phyloP scores from a whole-genome alignment of 2,329 filamentous ascomycete genomes.

The Diplodia mutila region DNA sequence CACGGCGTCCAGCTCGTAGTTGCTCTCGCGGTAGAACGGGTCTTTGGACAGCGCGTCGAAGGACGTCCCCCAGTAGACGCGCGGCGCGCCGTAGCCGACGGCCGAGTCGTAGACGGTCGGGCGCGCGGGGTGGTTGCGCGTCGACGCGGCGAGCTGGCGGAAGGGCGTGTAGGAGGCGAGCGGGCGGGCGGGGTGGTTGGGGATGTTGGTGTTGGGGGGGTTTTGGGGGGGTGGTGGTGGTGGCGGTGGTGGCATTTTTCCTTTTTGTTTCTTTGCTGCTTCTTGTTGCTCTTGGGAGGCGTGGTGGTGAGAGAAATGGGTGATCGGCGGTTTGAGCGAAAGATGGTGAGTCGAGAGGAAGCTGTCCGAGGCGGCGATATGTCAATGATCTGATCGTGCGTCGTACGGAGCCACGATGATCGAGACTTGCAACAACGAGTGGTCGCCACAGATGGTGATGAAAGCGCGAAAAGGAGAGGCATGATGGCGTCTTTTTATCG shows the following conservation, averaged over 20 bases:
- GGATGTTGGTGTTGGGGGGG: no score
- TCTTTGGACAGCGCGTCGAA: not conserved
- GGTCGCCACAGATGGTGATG: no score
- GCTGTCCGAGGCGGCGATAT: no score
- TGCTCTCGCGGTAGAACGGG: not conserved
- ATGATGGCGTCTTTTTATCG: not conserved
- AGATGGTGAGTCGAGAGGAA: no score
- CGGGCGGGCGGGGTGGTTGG: not conserved
- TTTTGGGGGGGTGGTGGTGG: not conserved
- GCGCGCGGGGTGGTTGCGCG: not conserved
- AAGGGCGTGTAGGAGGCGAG: not conserved
- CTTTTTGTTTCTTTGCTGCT: not conserved
- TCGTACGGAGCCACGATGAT: no score
- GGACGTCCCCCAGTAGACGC: not conserved
- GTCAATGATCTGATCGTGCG: no score
- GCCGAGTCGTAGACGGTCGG: slow-evolving; percentile 18
- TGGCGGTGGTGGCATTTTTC: not conserved
- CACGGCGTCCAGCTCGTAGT: slow-evolving; percentile 3
- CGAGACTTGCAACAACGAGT: no score
- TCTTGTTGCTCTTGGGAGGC: no score
- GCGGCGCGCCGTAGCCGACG: slow-evolving; percentile 12
- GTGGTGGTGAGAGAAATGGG: no score
- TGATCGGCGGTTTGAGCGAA: no score
- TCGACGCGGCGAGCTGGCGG: not conserved
- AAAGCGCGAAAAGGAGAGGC: not conserved